Conservation (phyloP, 768 basidiomycete genomes). For the Coprinopsis cinerea region DNA sequence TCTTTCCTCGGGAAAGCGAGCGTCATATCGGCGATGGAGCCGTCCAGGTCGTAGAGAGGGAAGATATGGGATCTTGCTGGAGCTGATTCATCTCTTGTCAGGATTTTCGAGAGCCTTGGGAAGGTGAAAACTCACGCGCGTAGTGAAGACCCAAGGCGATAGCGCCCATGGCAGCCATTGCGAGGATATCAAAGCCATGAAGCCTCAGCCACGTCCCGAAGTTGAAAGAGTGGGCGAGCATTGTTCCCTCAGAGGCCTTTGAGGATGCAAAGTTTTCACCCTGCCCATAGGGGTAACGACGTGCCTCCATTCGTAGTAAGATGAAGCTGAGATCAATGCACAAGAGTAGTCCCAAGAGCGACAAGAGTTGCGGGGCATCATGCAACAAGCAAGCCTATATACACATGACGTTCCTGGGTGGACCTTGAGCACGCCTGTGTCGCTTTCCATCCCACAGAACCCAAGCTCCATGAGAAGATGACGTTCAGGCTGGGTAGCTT, state of each 20-base stretch:
- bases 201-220: conserved; percentile 32
- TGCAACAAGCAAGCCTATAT: no score
- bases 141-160: conserved; percentile 46
- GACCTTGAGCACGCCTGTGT: no score
- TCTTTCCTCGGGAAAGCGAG: conserved; percentile 43
- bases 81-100: conserved; percentile 18
- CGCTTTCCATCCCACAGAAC: neutral
- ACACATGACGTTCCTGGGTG: no score
- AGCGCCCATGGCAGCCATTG: conserved; percentile 51
- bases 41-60: conserved; percentile 38
- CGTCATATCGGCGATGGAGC: conserved; percentile 46
- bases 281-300: no score
- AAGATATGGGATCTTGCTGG: conserved; percentile 39
- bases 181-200: conserved; percentile 46
- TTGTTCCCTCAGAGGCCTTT: conserved; percentile 1
- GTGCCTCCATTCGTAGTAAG: no score
- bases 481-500: no score
- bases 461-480: neutral
- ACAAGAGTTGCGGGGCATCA: no score
- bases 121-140: conserved; percentile 24
- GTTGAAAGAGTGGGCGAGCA: conserved; percentile 5
- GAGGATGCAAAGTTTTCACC: neutral
- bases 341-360: no score
- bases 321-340: no score
- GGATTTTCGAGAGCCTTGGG: neutral